phyloP scores from a whole-genome alignment of 1,139 yeast species.

The Yamadazyma blattariae region DNA sequence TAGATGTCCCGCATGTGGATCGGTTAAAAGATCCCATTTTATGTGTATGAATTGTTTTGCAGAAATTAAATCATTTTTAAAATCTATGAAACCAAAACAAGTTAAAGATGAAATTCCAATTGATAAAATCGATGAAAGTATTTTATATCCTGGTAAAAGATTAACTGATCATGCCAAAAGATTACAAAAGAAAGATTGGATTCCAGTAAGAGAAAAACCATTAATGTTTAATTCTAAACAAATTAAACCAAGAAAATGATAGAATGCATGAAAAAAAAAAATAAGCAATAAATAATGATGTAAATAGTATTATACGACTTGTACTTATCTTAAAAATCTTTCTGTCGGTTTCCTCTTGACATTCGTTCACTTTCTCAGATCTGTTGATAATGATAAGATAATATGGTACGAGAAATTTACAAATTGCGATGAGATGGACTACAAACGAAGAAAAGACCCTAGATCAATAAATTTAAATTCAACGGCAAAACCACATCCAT shows the following conservation, averaged over 20 bases:
- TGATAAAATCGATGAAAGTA: conserved; percentile 58
- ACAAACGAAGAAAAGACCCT: conserved; percentile 16
- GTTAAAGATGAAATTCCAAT: conserved; percentile 34
- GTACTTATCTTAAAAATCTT: too few relatives aligned
- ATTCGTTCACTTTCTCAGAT: too few relatives aligned
- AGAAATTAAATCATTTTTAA: conserved; percentile 74
- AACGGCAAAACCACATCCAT: conserved; percentile 51
- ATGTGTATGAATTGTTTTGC: conserved; percentile 91
- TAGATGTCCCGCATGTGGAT: conserved; percentile 95
- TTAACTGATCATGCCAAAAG: conserved; percentile 42
- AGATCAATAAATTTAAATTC: conserved; percentile 23
- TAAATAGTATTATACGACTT: conserved; percentile 5
- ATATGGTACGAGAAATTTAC: too few relatives aligned
- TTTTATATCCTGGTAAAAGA: conserved; percentile 73
- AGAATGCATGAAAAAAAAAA: too few relatives aligned
- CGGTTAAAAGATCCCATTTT: conserved; percentile 82
- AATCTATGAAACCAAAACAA: conserved; percentile 29
- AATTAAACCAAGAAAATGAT: conserved; percentile 18
- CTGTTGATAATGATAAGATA: too few relatives aligned
- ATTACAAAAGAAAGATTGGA: conserved; percentile 59
- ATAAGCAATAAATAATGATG: too few relatives aligned
- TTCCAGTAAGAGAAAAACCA: conserved; percentile 50
- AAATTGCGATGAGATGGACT: conserved; percentile 2
- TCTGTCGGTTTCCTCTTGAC: too few relatives aligned
- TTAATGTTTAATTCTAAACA: conserved; percentile 25